A percentile compares a stretch with the other conserved stretches of the same genome.
These are phyloP conservation scores for Eucalyptus pauciflora DNA, from an alignment of 345 rosid genomes.

Conservation along the genomic window DNA sequence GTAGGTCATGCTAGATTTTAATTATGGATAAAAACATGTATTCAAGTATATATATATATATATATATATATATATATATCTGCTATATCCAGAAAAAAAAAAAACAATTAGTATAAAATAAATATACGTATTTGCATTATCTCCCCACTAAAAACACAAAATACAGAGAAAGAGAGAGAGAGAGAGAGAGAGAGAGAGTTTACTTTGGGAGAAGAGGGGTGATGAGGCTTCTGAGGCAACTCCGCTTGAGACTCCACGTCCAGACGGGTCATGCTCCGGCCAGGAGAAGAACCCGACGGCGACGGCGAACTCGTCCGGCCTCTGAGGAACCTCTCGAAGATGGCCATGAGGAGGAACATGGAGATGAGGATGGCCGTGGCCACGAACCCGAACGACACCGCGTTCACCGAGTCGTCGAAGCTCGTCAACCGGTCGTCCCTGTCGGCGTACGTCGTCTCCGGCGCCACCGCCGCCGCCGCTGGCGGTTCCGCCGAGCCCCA, in stretches of 20 bases:
- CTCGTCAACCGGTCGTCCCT: slow-evolving; percentile 48
- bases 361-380: slow-evolving; percentile 79
- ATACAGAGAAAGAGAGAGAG: neutral
- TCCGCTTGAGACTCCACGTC: slow-evolving; percentile 33
- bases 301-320: neutral
- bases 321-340: slow-evolving; percentile 59
- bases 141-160: neutral
- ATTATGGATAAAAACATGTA: neutral
- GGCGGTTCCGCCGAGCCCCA: neutral
- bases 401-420: slow-evolving; percentile 71
- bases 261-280: neutral
- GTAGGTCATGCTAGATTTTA: neutral
- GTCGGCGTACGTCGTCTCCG: neutral
- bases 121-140: neutral
- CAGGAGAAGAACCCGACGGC: neutral
- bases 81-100: neutral
- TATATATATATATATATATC: no score
- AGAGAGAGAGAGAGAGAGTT: neutral
- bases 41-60: neutral
- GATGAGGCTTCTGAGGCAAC: neutral
- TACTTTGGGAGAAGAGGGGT: neutral
- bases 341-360: slow-evolving; percentile 76
- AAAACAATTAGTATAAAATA: neutral
- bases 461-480: slow-evolving; percentile 1
- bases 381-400: slow-evolving; percentile 78